Evolutionary conservation across 169 alveolate genomes (phyloP).

Genomic region (Plasmodium vinckei): DNA sequence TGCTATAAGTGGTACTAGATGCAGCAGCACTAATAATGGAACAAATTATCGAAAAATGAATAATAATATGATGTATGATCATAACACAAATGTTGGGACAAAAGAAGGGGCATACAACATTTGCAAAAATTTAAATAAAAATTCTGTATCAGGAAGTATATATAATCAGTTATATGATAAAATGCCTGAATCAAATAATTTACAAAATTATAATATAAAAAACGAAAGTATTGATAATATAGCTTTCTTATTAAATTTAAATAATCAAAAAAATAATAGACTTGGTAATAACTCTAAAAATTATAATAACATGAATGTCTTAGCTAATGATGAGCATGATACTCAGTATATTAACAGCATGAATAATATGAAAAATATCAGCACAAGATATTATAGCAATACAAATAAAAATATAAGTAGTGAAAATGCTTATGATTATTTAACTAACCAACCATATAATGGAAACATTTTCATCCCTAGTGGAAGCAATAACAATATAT

Average conservation of each 20-base stretch:
- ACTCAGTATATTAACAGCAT: background rate
- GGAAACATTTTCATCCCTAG: background rate
- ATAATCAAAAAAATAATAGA: background rate
- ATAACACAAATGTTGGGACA: no score
- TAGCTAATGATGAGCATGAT: background rate
- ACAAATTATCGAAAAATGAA: background rate
- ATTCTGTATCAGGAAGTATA: no score
- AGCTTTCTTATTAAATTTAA: background rate
- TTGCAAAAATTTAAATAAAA: no score
- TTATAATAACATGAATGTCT: background rate
- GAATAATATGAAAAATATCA: background rate
- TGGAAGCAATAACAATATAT: background rate
- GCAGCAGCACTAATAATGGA: background rate
- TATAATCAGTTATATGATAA: no score
- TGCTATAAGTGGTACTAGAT: background rate
- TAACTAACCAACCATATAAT: background rate
- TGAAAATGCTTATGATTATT: background rate
- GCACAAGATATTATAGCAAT: background rate
- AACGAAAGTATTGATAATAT: background rate
- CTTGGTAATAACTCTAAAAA: background rate
- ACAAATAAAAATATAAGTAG: conserved; percentile 1
- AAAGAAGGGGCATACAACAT: no score
- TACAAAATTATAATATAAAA: no score
- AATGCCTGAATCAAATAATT: no score
- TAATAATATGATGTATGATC: background rate